Evolutionary conservation across 2,329 filamentous ascomycete genomes (phyloP).

Genomic region (Tolypocladium amazonense): DNA sequence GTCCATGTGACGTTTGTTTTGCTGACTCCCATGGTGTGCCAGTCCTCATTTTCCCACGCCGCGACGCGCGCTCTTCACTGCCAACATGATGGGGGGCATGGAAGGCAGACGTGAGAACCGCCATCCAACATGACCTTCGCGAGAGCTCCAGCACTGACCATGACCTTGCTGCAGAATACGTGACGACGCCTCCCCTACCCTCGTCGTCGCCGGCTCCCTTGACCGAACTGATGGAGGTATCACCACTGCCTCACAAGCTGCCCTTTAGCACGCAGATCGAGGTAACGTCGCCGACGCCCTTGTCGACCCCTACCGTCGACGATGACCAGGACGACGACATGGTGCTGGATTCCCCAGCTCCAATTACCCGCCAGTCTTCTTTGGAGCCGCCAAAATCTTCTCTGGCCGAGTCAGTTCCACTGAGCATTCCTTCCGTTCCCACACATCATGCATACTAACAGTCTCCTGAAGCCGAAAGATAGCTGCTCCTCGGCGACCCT

Average conservation of each 20-base stretch:
- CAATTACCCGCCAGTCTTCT: slow-evolving; percentile 33
- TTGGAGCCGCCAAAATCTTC: slow-evolving; percentile 38
- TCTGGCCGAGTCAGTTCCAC: slow-evolving; percentile 39
- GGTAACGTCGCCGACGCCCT: slow-evolving; percentile 62
- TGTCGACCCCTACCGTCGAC: slow-evolving; percentile 28
- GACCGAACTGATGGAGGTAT: slow-evolving; percentile 84
- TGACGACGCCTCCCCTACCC: slow-evolving; percentile 73
- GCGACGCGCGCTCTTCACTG: slow-evolving; percentile 28
- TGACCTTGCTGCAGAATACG: slow-evolving; percentile 43
- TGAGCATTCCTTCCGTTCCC: slow-evolving; percentile 7
- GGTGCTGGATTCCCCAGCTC: slow-evolving; percentile 46
- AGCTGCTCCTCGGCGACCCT: slow-evolving; percentile 60
- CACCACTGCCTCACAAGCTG: slow-evolving; percentile 80
- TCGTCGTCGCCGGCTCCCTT: slow-evolving; percentile 69
- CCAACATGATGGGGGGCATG: slow-evolving; percentile 24
- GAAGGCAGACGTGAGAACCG: slow-evolving; percentile 21
- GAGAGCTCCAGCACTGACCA: slow-evolving; percentile 6
- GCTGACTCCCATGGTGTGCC: slow-evolving; percentile 2
- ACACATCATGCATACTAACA: slow-evolving; percentile 11
- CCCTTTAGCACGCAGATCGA: slow-evolving; percentile 56
- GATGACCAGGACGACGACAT: slow-evolving; percentile 30
- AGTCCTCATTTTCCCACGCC: slow-evolving; percentile 32
- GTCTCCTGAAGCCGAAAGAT: slow-evolving; percentile 47
- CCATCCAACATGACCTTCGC: not conserved
- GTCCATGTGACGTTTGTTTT: not conserved